A percentile compares a stretch with the other conserved stretches of the same genome.
Evolutionary conservation across 2,329 filamentous ascomycete genomes (phyloP).

Genomic region (Apiospora koreana): DNA sequence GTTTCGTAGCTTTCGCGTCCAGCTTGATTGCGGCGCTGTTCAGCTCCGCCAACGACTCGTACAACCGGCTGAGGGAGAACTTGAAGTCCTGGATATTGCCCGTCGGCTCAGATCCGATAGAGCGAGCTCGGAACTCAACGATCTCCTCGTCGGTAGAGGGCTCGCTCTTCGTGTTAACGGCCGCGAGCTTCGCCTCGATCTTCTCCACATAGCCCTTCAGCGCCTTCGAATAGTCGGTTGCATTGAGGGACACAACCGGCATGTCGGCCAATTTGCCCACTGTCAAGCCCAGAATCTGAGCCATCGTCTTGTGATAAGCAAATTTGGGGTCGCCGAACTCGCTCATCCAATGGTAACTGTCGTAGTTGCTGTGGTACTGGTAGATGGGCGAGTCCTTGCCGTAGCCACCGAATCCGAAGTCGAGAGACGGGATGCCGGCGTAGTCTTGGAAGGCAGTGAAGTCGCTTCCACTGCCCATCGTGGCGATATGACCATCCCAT

Average conservation of each 20-base stretch:
- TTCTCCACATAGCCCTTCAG: conserved; percentile 54
- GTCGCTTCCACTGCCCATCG: conserved; percentile 73
- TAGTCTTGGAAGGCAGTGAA: conserved; percentile 76
- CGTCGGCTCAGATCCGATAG: conserved; percentile 21
- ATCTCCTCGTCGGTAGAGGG: conserved; percentile 32
- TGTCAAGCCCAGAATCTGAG: conserved; percentile 65
- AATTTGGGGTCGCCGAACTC: conserved; percentile 72
- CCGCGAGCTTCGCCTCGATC: conserved; percentile 50
- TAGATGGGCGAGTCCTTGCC: conserved; percentile 58
- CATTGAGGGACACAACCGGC: conserved; percentile 64
- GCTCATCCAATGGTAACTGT: conserved; percentile 88
- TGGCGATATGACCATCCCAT: conserved; percentile 62
- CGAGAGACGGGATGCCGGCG: conserved; percentile 65
- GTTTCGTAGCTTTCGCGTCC: conserved; percentile 43
- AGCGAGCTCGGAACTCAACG: conserved; percentile 28
- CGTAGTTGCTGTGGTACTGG: conserved; percentile 91
- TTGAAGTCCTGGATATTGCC: conserved; percentile 43
- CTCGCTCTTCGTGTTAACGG: conserved; percentile 19
- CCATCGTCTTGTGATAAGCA: conserved; percentile 66
- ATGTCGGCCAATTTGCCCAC: conserved; percentile 62
- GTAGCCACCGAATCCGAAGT: conserved; percentile 58
- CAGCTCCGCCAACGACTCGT: conserved; percentile 34
- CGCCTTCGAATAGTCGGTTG: conserved; percentile 63
- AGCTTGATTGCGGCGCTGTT: conserved; percentile 42
- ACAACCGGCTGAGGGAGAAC: conserved; percentile 39